A percentile compares a stretch with the other conserved stretches of the same genome.
phyloP scores from a whole-genome alignment of 495 filamentous ascomycete species.

The Polyplosphaeria fusca region DNA sequence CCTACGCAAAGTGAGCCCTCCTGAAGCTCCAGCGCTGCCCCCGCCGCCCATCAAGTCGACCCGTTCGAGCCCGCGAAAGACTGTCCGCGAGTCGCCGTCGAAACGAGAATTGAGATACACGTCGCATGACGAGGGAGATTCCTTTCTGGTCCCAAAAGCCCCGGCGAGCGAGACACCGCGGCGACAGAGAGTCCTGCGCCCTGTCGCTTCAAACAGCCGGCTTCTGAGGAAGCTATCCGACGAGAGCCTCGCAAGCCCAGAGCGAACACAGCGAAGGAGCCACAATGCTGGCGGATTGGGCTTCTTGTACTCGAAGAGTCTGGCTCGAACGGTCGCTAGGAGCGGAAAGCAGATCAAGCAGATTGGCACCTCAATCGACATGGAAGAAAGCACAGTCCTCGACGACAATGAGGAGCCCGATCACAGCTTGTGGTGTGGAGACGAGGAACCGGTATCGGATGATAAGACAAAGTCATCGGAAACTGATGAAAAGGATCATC shows the following conservation, averaged over 20 bases:
- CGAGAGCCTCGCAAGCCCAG: conserved; percentile 24
- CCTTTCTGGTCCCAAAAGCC: conserved; percentile 16
- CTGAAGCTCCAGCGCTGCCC: conserved; percentile 1
- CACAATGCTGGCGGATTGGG: not conserved
- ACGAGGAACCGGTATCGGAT: conserved; percentile 27
- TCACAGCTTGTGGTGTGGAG: conserved; percentile 36
- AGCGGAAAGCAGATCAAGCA: not conserved
- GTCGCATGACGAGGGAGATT: conserved; percentile 5
- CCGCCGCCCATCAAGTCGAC: not conserved
- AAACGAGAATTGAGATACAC: conserved; percentile 22
- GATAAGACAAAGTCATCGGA: not conserved
- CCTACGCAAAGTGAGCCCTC: conserved; percentile 19
- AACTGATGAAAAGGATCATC: conserved; percentile 10
- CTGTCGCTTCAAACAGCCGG: conserved; percentile 20
- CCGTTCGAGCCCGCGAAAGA: conserved; percentile 20
- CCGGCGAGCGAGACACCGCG: conserved; percentile 7
- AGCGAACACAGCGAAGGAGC: conserved; percentile 6
- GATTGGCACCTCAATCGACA: not conserved
- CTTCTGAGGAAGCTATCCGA: conserved; percentile 21
- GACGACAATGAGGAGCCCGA: conserved; percentile 31
- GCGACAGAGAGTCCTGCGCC: conserved; percentile 20
- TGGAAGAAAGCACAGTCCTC: conserved; percentile 3
- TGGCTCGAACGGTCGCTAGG: conserved; percentile 4
- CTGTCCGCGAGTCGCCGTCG: conserved; percentile 17
- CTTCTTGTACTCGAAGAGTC: conserved; percentile 17